Base-by-base conservation (phyloP, 2,329 filamentous ascomycete genomes). In the Capronia coronata region DNA sequence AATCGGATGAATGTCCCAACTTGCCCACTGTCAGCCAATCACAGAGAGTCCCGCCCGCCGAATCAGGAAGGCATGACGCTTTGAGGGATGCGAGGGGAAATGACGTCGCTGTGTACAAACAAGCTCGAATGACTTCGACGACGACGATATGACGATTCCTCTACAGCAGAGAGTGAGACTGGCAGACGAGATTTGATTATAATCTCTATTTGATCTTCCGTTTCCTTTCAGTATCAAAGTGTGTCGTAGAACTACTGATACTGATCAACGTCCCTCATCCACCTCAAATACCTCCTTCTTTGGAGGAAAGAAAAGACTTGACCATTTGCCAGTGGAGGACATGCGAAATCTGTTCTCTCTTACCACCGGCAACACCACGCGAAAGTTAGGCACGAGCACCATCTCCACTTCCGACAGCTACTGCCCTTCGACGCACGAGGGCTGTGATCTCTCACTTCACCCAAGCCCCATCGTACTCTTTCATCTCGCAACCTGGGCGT, bases 81-180 rank as follows among this genome's bases (percentile, higher is more conserved):
- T n/a, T 38, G 30, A 27, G n/a, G 30, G 37, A 10, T 22, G 11
- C 6, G 22, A 37, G 44, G 14, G 34, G 35, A 40, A 37, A 19
- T 46, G 44, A 46, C 44, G 44, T 46, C 34, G 35, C 13, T 13
- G 18, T n/a, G n/a, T n/a, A n/a, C n/a, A n/a, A n/a, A 37, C 34
- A 41, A 27, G 6, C 25, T 27, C 7, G 23, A n/a, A n/a, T n/a
- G n/a, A n/a, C n/a, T n/a, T n/a, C 19, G 19, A 40, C 38, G 14
- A 13, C 38, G 19, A 22, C n/a, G n/a, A n/a, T n/a, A n/a, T n/a
- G n/a, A n/a, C n/a, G n/a, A n/a, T n/a, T n/a, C n/a, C n/a, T n/a
- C n/a, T n/a, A n/a, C n/a, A n/a, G n/a, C n/a, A n/a, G n/a, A 13
- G 19, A 23, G 13, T 4, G 16, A 40, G 14, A n/a, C 13, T 40